Evolutionary conservation across 306 rosid genomes (phyloP).

Genomic region (Trifolium pratense): DNA sequence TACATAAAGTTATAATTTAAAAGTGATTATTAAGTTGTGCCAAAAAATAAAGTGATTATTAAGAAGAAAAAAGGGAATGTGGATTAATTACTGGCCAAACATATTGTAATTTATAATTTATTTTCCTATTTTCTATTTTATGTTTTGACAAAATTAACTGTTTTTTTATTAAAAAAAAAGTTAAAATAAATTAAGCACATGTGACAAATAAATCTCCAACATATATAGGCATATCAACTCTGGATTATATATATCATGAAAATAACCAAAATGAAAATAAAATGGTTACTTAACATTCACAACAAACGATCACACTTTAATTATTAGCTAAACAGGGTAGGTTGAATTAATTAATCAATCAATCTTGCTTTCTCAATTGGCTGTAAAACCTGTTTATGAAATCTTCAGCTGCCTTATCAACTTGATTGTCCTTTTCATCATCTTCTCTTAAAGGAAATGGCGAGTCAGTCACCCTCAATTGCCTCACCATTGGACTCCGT

Average conservation of each 20-base stretch:
- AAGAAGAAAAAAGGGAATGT: no score
- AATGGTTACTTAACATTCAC: neutral
- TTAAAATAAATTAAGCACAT: no score
- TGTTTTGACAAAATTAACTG: no score
- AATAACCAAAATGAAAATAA: neutral
- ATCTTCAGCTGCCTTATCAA: constrained; percentile 83
- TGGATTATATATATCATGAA: neutral
- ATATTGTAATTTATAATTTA: no score
- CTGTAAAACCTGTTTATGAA: constrained; percentile 81
- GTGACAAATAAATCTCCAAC: no score
- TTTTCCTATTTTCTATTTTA: no score
- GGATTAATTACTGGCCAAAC: no score
- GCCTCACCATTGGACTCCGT: constrained; percentile 64
- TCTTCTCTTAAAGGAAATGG: constrained; percentile 70
- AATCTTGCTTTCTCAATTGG: constrained; percentile 58
- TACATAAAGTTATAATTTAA: no score
- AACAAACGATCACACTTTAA: neutral
- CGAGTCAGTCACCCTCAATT: constrained; percentile 84
- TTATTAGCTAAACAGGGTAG: neutral
- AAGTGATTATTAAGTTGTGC: no score
- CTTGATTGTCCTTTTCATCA: constrained; percentile 53
- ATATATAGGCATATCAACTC: neutral
- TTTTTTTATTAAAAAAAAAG: no score
- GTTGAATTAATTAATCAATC: constrained; percentile 1
- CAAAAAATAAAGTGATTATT: no score